Evolutionary conservation across 306 rosid species (phyloP).

Genomic region (Lathyrus tuberosus): DNA sequence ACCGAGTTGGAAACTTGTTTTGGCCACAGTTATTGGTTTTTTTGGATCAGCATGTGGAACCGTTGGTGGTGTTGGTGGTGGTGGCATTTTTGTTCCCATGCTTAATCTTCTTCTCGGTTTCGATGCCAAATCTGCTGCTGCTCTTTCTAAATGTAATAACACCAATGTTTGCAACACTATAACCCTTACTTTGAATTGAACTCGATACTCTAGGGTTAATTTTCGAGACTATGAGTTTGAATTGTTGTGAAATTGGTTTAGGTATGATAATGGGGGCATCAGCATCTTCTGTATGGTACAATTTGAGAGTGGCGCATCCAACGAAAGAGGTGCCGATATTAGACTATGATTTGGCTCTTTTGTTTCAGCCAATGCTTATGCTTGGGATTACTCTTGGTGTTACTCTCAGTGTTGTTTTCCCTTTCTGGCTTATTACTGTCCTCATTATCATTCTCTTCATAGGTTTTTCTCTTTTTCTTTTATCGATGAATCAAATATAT

Average conservation of each 20-base stretch:
- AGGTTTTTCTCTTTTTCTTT: slow-evolving; percentile 40
- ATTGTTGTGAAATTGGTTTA: slow-evolving; percentile 34
- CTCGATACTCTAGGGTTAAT: background rate
- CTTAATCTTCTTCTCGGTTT: slow-evolving; percentile 84
- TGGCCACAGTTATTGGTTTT: slow-evolving; percentile 81
- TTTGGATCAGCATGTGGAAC: slow-evolving; percentile 93
- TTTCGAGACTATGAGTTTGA: background rate
- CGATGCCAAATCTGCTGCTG: slow-evolving; percentile 94
- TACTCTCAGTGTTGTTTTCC: slow-evolving; percentile 85
- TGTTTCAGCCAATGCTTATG: slow-evolving; percentile 94
- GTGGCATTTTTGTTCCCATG: slow-evolving; percentile 98
- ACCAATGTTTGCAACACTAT: background rate
- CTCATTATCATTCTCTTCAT: slow-evolving; percentile 85
- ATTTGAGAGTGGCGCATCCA: slow-evolving; percentile 86
- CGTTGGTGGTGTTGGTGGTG: slow-evolving; percentile 97
- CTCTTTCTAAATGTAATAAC: slow-evolving; percentile 81
- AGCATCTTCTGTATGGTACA: slow-evolving; percentile 85
- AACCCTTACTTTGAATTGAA: background rate
- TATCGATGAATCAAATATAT: background rate
- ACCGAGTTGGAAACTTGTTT: slow-evolving; percentile 65
- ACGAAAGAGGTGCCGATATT: slow-evolving; percentile 79
- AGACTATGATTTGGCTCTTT: slow-evolving; percentile 85
- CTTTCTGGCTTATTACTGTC: slow-evolving; percentile 92
- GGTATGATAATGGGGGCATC: slow-evolving; percentile 99
- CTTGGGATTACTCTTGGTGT: slow-evolving; percentile 93